Evolutionary conservation across 805 yeast genomes (phyloP).

Genomic region (Candida michaelii): DNA sequence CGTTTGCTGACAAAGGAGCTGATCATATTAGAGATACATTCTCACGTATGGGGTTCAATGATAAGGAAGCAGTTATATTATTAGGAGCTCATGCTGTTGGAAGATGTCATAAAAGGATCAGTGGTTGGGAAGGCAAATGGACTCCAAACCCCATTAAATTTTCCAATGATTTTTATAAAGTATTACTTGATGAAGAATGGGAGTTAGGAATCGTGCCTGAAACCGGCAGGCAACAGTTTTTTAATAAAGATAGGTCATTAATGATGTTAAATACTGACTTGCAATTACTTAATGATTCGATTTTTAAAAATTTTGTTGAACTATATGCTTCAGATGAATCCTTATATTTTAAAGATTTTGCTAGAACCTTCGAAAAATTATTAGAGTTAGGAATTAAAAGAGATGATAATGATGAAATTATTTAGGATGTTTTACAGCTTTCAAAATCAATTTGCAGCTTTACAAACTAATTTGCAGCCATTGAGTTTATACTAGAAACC

Average conservation of each 20-base stretch:
- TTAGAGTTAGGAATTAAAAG: constrained; percentile 69
- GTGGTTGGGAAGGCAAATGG: constrained; percentile 91
- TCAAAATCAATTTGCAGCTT: no score
- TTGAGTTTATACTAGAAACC: no score
- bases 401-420: not conserved
- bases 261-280: constrained; percentile 90
- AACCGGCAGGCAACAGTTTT: constrained; percentile 55
- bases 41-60: constrained; percentile 57
- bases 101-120: constrained; percentile 65
- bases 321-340: constrained; percentile 66
- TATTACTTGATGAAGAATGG: constrained; percentile 43
- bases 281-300: constrained; percentile 62
- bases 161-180: constrained; percentile 65
- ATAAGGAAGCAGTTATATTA: constrained; percentile 70
- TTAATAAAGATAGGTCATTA: constrained; percentile 60
- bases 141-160: constrained; percentile 76
- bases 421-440: no score
- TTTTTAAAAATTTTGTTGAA: constrained; percentile 60
- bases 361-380: constrained; percentile 64
- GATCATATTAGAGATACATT: constrained; percentile 47
- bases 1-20: constrained; percentile 47
- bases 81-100: constrained; percentile 78
- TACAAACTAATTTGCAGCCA: no score
- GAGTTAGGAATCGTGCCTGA: constrained; percentile 46
- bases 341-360: constrained; percentile 62